Evolutionary conservation across 179 eudicot genomes (phyloP).

Genomic region (Silene noctiflora): DNA sequence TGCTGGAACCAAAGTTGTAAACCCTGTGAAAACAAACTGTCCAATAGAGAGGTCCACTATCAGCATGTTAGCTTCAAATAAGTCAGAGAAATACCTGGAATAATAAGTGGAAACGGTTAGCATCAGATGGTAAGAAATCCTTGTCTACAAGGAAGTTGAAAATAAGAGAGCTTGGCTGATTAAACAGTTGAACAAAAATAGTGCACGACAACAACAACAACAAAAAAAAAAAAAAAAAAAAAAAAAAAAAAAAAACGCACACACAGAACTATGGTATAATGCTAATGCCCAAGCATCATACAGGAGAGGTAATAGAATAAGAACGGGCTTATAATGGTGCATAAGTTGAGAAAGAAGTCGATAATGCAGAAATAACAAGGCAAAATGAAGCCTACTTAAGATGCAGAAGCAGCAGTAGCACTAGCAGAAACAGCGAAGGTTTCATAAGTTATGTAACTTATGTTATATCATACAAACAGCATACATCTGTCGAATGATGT

Average conservation of each 20-base stretch:
- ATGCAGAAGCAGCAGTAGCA: too few species aligned
- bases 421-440: too few species aligned
- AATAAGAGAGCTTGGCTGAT: neutral
- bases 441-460: too few species aligned
- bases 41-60: slow-evolving; percentile 80
- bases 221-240: too few species aligned
- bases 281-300: neutral
- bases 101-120: slow-evolving; percentile 58
- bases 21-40: slow-evolving; percentile 84
- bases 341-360: too few species aligned
- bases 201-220: neutral
- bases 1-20: slow-evolving; percentile 32
- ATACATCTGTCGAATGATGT: too few species aligned
- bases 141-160: neutral
- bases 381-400: too few species aligned
- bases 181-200: neutral
- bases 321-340: too few species aligned
- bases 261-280: neutral
- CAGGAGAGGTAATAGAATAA: too few species aligned
- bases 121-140: slow-evolving; percentile 9
- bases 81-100: slow-evolving; percentile 99
- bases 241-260: neutral
- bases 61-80: slow-evolving; percentile 95
- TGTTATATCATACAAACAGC: too few species aligned
- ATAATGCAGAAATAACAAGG: too few species aligned